These are phyloP conservation scores for Fusarium sp. DNA, from an alignment of 2,329 filamentous ascomycete species.

Conservation along the genomic window DNA sequence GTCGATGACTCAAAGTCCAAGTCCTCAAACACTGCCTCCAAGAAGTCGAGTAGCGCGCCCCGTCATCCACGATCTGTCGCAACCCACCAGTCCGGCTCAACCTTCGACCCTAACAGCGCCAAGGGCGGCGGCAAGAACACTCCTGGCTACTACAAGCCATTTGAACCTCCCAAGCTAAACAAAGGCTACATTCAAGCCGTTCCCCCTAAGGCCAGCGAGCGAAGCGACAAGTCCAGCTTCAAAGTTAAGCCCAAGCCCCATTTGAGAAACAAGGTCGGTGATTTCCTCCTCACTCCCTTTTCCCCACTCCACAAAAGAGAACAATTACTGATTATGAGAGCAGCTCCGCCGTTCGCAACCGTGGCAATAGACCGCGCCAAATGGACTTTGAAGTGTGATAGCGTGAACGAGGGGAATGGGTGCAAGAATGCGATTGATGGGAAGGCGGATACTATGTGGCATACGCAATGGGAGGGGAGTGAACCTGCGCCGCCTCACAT, in stretches of 20 bases:
- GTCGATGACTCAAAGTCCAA: background rate
- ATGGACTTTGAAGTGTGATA: slow-evolving; percentile 29
- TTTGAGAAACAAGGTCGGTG: slow-evolving; percentile 7
- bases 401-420: slow-evolving; percentile 6
- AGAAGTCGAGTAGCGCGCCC: background rate
- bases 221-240: background rate
- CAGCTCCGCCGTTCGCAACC: slow-evolving; percentile 16
- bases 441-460: slow-evolving; percentile 6
- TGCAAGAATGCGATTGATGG: slow-evolving; percentile 25
- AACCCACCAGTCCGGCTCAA: slow-evolving; percentile 5
- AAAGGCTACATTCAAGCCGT: slow-evolving; percentile 12
- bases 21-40: background rate
- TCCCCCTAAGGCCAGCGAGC: background rate
- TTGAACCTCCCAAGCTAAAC: slow-evolving; percentile 14
- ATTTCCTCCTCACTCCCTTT: background rate
- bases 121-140: slow-evolving; percentile 18
- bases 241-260: slow-evolving; percentile 8
- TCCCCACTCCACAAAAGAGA: slow-evolving; percentile 8
- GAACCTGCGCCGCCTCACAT: slow-evolving; percentile 25
- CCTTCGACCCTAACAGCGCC: slow-evolving; percentile 7
- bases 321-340: slow-evolving; percentile 10
- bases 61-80: background rate
- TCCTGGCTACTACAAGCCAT: background rate
- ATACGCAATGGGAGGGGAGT: slow-evolving; percentile 15
- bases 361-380: slow-evolving; percentile 12